Percentiles rank a stretch among this genome's conserved stretches.
Conservation (phyloP, 345 rosid genomes). For the Eucalyptus decipiens region DNA sequence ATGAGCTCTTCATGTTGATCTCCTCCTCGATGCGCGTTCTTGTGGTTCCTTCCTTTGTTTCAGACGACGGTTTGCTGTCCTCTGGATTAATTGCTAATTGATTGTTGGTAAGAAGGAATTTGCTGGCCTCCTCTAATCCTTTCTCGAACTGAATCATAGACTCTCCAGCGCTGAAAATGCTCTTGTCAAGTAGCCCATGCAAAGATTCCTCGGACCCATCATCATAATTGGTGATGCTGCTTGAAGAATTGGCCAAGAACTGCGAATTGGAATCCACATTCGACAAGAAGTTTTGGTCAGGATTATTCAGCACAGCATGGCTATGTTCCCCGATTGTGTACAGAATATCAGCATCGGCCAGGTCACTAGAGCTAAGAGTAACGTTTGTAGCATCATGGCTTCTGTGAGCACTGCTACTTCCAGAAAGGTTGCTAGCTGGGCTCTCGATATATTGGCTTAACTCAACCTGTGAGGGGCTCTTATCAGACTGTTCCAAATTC, state of each 20-base stretch:
- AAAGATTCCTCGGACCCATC: neutral
- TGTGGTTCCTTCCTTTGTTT: too few relatives aligned
- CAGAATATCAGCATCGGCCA: neutral
- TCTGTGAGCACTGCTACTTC: conserved; percentile 6
- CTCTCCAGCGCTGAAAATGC: neutral
- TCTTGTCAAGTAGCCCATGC: neutral
- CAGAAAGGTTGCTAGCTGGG: neutral
- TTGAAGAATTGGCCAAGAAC: neutral
- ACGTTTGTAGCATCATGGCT: neutral
- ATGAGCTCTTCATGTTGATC: too few relatives aligned
- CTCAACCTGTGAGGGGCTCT: neutral
- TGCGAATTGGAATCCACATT: neutral
- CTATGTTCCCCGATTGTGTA: neutral
- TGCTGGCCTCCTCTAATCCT: too few relatives aligned
- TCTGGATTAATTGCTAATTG: too few relatives aligned
- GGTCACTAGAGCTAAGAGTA: neutral
- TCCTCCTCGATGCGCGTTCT: too few relatives aligned
- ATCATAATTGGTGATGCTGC: neutral
- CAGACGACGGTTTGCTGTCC: too few relatives aligned
- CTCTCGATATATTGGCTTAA: conserved; percentile 1
- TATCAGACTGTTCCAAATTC: neutral
- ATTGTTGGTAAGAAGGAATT: too few relatives aligned
- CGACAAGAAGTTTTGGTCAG: neutral
- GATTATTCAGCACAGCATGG: neutral
- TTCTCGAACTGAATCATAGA: too few relatives aligned